Conservation (phyloP, 306 rosid species). For the Psophocarpus tetragonolobus region DNA sequence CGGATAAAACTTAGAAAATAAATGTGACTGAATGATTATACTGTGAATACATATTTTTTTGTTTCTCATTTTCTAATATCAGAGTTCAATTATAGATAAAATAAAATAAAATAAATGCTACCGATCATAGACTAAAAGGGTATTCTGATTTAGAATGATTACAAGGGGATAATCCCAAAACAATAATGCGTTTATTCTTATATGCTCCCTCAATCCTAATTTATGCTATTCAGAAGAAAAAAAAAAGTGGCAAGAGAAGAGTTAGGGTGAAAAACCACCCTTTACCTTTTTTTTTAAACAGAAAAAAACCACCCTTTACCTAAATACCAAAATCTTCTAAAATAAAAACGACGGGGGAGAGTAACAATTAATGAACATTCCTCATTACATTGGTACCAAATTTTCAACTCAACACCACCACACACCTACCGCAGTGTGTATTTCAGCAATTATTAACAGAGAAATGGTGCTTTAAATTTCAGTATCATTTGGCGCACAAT, state of each 20-base stretch:
- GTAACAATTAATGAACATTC: neutral
- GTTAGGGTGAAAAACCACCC: conserved; percentile 31
- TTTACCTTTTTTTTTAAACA: too few species aligned
- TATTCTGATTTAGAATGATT: conserved; percentile 17
- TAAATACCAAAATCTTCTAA: conserved; percentile 36
- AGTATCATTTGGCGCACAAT: conserved; percentile 31
- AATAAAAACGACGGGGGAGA: neutral
- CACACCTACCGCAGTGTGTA: neutral
- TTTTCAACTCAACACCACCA: conserved; percentile 23
- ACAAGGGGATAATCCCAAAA: conserved; percentile 15
- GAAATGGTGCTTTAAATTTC: conserved; percentile 11
- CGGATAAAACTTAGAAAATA: neutral
- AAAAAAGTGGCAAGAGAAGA: conserved; percentile 12
- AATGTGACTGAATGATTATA: too few species aligned
- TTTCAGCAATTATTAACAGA: conserved; percentile 9
- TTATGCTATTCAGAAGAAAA: conserved; percentile 1
- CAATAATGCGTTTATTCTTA: conserved; percentile 41
- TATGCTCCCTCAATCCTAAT: conserved; percentile 26
- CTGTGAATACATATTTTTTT: too few species aligned
- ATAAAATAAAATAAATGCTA: neutral
- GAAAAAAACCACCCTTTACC: conserved; percentile 37
- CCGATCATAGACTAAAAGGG: neutral
- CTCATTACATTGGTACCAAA: conserved; percentile 2
- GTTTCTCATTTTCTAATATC: too few species aligned
- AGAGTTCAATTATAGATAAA: too few species aligned